Evolutionary conservation across 768 basidiomycete species (phyloP).

Genomic region (Terana coerulea): DNA sequence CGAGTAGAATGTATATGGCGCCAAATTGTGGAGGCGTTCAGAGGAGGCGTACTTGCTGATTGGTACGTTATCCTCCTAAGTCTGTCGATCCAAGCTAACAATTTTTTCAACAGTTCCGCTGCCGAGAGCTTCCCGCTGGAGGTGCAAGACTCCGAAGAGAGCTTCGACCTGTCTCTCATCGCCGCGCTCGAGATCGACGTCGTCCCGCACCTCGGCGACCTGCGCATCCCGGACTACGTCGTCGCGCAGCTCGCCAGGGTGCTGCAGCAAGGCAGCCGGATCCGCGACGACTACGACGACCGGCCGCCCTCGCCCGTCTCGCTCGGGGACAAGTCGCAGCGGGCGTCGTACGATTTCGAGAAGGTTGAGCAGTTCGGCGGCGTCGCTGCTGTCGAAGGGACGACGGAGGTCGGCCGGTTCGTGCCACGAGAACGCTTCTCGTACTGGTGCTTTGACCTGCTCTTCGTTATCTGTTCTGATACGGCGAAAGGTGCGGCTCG

Average conservation of each 20-base stretch:
- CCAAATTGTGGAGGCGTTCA: constrained; percentile 76
- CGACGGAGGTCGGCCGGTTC: constrained; percentile 51
- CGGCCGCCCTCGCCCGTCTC: constrained; percentile 19
- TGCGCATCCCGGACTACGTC: constrained; percentile 66
- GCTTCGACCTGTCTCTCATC: constrained; percentile 81
- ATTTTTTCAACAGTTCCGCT: constrained; percentile 42
- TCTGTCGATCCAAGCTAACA: background rate
- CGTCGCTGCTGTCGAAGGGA: constrained; percentile 46
- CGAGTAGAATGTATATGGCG: constrained; percentile 83
- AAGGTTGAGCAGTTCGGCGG: constrained; percentile 26
- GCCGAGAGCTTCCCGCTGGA: constrained; percentile 57
- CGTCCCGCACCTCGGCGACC: constrained; percentile 68
- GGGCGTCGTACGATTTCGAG: constrained; percentile 13
- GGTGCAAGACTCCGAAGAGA: constrained; percentile 73
- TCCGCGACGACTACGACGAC: constrained; percentile 37
- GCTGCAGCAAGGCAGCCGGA: constrained; percentile 65
- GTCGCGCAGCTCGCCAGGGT: constrained; percentile 66
- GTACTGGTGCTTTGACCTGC: constrained; percentile 88
- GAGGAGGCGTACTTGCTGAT: constrained; percentile 79
- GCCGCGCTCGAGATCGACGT: constrained; percentile 77
- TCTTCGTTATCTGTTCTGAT: constrained; percentile 78
- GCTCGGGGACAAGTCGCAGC: background rate
- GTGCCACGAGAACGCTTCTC: constrained; percentile 82
- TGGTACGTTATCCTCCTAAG: constrained; percentile 48
- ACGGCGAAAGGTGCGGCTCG: constrained; percentile 48